Evolutionary conservation across 2,329 filamentous ascomycete genomes (phyloP), one percentile per base, ranked within the genome.

Genomic region (Neonectria sp.): DNA sequence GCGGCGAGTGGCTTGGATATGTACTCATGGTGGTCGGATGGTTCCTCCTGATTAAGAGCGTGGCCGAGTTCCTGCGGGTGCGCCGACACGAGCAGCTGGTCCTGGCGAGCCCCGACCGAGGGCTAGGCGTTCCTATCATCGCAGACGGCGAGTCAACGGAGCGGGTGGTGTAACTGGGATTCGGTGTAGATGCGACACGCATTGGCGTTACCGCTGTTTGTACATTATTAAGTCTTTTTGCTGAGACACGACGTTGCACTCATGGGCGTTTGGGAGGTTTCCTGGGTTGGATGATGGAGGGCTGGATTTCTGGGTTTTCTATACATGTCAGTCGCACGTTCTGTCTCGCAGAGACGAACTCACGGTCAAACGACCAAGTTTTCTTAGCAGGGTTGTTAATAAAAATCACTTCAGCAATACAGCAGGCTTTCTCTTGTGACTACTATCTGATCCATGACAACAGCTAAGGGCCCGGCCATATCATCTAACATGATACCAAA

Each of bases 11-110:
- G 94, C 85, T 97, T 70, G 93, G 95, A 12, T 99, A 98, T 76
- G 86, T 93, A 17, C 82, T 99, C 55, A 99, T 99, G 96, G 93
- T 99, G 77, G 92, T 97, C 2, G 96, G 96, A 6, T 99, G 96
- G 96, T 98, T 98, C 78, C 95, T 99, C 69, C 85, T 99, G 69
- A 98, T 99, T 78, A 90, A 95, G 81, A 92, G 95, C n/a, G 90
- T 97, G 21, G 95, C 92, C 75, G 95, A 98, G 79, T 99, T 96
- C 79, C 83, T 98, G 69, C 90, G 91, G 73, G 96, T 95, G 43
- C 89, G 95, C 78, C 88, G 94, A 77, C 96, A 98, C 78, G 96
- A 99, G 83, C 93, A 96, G 79, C 85, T 99, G 57, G 94, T 99
- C 6, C 84, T 98, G 72, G 95, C 97, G 79, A 97, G 94, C 79